Evolutionary conservation across 331 rosid species (phyloP).

Genomic region (Cydonia oblonga): DNA sequence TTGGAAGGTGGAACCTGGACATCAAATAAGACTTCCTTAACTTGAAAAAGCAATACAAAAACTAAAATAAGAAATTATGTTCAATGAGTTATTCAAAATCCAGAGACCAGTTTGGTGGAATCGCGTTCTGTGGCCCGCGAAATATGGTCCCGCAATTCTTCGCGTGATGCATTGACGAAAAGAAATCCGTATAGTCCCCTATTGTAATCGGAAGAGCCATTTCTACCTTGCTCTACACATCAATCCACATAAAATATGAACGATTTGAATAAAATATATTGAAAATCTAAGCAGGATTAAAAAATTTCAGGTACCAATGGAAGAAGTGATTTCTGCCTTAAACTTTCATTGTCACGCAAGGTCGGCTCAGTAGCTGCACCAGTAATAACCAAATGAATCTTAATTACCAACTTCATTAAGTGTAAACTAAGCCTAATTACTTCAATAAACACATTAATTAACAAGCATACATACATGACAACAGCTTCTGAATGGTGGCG

Average conservation of each 20-base stretch:
- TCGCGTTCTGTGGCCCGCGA: constrained; percentile 63
- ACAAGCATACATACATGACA: constrained; percentile 57
- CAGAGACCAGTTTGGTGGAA: constrained; percentile 56
- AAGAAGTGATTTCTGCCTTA: constrained; percentile 60
- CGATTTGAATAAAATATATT: not conserved
- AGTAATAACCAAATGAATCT: not conserved
- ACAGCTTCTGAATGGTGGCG: constrained; percentile 69
- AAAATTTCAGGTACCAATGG: constrained; percentile 42
- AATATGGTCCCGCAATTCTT: constrained; percentile 82
- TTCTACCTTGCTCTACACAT: constrained; percentile 49
- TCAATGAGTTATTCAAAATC: not conserved
- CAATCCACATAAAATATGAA: not conserved
- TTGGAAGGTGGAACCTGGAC: constrained; percentile 75
- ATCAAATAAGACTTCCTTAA: constrained; percentile 7
- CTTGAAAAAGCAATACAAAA: not conserved
- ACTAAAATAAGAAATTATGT: not conserved
- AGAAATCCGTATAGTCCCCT: constrained; percentile 89
- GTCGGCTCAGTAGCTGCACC: constrained; percentile 65
- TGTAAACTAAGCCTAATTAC: not conserved
- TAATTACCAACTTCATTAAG: not conserved
- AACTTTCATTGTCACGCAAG: constrained; percentile 57
- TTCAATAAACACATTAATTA: not conserved
- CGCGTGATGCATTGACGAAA: constrained; percentile 65
- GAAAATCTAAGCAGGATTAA: not conserved
- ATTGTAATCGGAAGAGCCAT: constrained; percentile 75